Evolutionary conservation across 1,139 yeast genomes (phyloP), one percentile per base, ranked within the genome.

Genomic region (Yamadazyma sp.): DNA sequence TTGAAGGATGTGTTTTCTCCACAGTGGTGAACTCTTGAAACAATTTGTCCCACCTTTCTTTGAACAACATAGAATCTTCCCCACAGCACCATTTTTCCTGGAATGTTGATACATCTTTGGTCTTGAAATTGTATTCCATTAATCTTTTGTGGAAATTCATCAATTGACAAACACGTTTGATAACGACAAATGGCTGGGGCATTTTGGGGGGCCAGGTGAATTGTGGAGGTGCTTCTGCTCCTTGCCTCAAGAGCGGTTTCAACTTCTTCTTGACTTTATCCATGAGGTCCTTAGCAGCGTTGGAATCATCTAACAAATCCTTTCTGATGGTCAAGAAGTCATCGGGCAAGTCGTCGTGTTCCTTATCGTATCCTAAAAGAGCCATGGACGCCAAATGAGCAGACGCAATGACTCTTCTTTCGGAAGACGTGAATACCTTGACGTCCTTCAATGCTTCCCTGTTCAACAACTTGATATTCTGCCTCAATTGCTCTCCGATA

Each of bases 131-230:
- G 62, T 83, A 78, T 40, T 83, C 84, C 92, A 94, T 82, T 35
- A 94, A 81, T 51, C 77, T 78, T 40, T 82, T 83, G 57, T 92
- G 98, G 61, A 86, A 91, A 60, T 84, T 88, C 98, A 94, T 92
- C 54, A 94, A 73, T 55, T 89, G 96, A 36, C 95, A 96, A 24
- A 94, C 98, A 46, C 97, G 73, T 55, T 87, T 86, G 52, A 94
- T 85, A 9, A 94, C 98, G 37, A 83, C 79, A 61, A 88, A 91
- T 1, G 99, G 99, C 58, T 92, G 95, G 0, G 98, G 98, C 86
- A 92, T 89, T 56, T 89, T 88, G 12, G 94, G 88, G 2, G 99
- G 98, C 99, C 99, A 94, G 0, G 98, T 87, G 62, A 94, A 94
- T 57, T 92, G 97, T 1, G 95, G 89, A n/a, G 98, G 98, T 0